A percentile compares a stretch with the other conserved stretches of the same genome.
phyloP scores from a whole-genome alignment of 305 asterid species.

The Andrographis paniculata region DNA sequence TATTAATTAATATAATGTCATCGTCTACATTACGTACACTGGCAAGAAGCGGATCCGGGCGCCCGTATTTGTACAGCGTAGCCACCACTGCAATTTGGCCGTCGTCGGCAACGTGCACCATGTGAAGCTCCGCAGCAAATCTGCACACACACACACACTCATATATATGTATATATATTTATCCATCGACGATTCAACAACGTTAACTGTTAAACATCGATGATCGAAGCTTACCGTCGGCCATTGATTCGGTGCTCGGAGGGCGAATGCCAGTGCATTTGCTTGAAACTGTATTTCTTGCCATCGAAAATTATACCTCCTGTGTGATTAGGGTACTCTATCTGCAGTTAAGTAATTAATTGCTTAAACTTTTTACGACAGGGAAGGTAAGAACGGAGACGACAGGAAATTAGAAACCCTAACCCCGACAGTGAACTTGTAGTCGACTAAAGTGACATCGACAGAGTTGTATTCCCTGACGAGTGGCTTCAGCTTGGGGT shows the following conservation, averaged over 20 bases:
- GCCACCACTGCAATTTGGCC: conserved; percentile 31
- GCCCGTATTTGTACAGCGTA: conserved; percentile 42
- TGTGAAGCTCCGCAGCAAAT: conserved; percentile 66
- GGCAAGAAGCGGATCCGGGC: conserved; percentile 47
- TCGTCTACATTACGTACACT: conserved; percentile 31
- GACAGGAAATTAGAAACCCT: conserved; percentile 6
- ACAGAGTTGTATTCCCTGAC: conserved; percentile 27
- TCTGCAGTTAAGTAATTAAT: conserved; percentile 45
- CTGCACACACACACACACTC: too few relatives aligned
- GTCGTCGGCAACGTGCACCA: conserved; percentile 59
- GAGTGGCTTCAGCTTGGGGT: conserved; percentile 35
- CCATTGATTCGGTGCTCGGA: conserved; percentile 78
- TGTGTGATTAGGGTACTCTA: conserved; percentile 48
- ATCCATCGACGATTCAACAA: background rate
- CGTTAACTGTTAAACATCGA: too few relatives aligned
- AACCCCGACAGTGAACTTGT: conserved; percentile 44
- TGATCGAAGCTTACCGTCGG: too few relatives aligned
- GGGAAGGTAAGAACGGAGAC: too few relatives aligned
- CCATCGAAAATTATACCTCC: conserved; percentile 43
- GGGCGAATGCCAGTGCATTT: conserved; percentile 90
- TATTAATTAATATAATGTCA: background rate
- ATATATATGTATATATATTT: too few relatives aligned
- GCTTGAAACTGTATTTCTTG: conserved; percentile 46
- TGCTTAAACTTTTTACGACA: too few relatives aligned
- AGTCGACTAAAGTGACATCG: conserved; percentile 38